Percentiles rank a stretch among this genome's conserved stretches.
Evolutionary conservation across 345 rosid species (phyloP).

Genomic region (Murraya koenigii): DNA sequence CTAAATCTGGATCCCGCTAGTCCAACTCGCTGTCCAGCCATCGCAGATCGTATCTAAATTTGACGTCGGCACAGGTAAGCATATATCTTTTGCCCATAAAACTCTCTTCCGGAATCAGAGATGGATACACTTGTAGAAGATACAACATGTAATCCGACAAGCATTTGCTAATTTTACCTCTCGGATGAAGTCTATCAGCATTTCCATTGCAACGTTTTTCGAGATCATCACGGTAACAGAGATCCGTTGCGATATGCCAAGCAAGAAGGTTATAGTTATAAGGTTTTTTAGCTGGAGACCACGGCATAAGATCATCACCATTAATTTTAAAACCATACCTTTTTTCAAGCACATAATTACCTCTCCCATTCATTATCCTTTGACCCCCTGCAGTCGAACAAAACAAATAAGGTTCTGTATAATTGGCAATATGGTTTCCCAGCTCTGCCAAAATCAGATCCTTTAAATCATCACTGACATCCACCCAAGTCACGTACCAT

Average conservation of each 20-base stretch:
- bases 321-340: background rate
- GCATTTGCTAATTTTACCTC: constrained; percentile 11
- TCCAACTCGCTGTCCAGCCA: too few species aligned
- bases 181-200: background rate
- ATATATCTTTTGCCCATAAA: background rate
- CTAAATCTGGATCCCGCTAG: too few species aligned
- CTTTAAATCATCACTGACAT: background rate
- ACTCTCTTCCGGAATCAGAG: constrained; percentile 15
- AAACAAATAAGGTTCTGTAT: background rate
- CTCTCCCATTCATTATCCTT: constrained; percentile 4
- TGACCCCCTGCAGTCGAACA: background rate
- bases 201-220: background rate
- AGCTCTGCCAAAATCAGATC: constrained; percentile 6
- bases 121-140: background rate
- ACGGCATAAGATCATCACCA: background rate
- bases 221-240: constrained; percentile 13
- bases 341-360: constrained; percentile 1
- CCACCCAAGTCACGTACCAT: background rate
- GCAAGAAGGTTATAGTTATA: constrained; percentile 22
- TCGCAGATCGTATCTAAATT: too few species aligned
- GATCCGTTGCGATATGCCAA: constrained; percentile 29
- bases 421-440: background rate
- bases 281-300: constrained; percentile 19
- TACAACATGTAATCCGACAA: constrained; percentile 17
- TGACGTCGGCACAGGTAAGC: too few species aligned